These are phyloP conservation scores for Berberis vulgaris DNA, from an alignment of 164 flowering plant species.

Conservation along the genomic window DNA sequence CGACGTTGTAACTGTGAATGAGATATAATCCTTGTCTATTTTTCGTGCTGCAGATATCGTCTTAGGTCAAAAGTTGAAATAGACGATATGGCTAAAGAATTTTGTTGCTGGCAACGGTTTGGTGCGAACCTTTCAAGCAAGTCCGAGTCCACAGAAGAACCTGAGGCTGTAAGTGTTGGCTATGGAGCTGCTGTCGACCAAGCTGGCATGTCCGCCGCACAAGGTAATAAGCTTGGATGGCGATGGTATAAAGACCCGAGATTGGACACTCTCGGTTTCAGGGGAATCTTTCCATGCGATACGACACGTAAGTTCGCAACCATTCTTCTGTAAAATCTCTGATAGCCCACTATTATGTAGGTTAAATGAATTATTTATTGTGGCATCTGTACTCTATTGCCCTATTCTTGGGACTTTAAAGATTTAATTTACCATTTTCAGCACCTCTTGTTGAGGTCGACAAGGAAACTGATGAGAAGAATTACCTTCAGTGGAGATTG, in stretches of 20 bases:
- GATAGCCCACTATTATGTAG: neutral
- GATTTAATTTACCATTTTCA: conserved; percentile 20
- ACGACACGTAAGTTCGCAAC: conserved; percentile 43
- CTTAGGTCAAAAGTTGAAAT: conserved; percentile 91
- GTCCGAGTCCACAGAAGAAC: conserved; percentile 47
- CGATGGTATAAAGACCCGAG: conserved; percentile 91
- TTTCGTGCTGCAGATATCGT: conserved; percentile 53
- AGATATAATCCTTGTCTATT: neutral
- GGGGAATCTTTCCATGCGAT: conserved; percentile 78
- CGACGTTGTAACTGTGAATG: neutral
- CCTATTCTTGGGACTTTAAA: neutral
- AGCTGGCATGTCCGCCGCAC: conserved; percentile 50
- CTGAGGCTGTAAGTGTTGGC: conserved; percentile 67
- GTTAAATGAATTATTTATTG: neutral
- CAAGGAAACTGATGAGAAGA: conserved; percentile 62
- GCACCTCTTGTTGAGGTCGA: conserved; percentile 90
- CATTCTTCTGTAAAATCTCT: neutral
- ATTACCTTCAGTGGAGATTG: conserved; percentile 67
- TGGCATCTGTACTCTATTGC: neutral
- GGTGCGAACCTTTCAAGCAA: conserved; percentile 40
- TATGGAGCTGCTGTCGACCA: conserved; percentile 59
- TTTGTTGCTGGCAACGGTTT: conserved; percentile 87
- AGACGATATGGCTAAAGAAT: conserved; percentile 60
- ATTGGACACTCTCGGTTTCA: conserved; percentile 68
- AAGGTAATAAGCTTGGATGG: conserved; percentile 57